phyloP scores from a whole-genome alignment of 1,284 basidiomycete genomes.

The Phellopilus nigrolimitatus region DNA sequence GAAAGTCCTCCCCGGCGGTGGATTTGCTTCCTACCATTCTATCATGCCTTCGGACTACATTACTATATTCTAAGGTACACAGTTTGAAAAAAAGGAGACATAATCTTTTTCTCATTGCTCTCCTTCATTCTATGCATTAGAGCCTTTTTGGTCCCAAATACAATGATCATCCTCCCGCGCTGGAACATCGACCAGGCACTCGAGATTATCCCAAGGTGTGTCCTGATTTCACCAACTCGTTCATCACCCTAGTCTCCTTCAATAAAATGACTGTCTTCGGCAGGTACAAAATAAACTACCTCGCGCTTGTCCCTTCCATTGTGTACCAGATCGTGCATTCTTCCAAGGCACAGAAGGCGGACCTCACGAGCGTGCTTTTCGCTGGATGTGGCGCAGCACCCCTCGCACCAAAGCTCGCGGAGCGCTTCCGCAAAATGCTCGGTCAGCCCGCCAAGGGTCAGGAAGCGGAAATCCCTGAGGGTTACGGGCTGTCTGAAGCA shows the following conservation, averaged over 20 bases:
- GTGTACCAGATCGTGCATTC: conserved; percentile 61
- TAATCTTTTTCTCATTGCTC: not conserved
- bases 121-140: no score
- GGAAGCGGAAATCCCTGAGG: conserved; percentile 49
- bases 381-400: conserved; percentile 60
- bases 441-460: conserved; percentile 50
- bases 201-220: conserved; percentile 40
- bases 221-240: no score
- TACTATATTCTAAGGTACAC: conserved; percentile 39
- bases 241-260: conserved; percentile 19
- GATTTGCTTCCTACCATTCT: conserved; percentile 61
- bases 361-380: conserved; percentile 47
- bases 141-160: conserved; percentile 38
- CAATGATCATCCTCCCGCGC: conserved; percentile 49
- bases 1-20: conserved; percentile 39
- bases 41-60: conserved; percentile 65
- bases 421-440: conserved; percentile 33
- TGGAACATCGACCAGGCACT: conserved; percentile 52
- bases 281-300: conserved; percentile 48
- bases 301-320: conserved; percentile 59
- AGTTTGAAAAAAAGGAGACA: not conserved
- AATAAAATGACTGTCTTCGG: not conserved
- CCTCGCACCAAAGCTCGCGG: conserved; percentile 48
- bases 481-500: conserved; percentile 73
- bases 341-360: conserved; percentile 42